These are phyloP conservation scores for Suhomyces pyralidae DNA, from an alignment of 805 yeast species.

Conservation along the genomic window DNA sequence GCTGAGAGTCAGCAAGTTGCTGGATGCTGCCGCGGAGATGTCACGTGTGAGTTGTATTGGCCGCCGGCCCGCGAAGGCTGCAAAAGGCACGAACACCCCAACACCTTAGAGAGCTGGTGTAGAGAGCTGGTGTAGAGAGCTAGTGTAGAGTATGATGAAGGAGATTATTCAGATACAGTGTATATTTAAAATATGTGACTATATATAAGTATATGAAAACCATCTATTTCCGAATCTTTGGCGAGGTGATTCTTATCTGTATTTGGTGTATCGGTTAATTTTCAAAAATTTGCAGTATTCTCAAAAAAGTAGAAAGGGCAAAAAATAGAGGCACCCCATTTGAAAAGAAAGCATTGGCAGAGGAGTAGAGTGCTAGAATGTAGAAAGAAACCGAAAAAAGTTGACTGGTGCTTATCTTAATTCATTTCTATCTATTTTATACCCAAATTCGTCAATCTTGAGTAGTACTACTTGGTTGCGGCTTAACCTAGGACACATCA, in stretches of 20 bases:
- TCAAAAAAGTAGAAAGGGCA: background rate
- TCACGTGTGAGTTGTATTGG: background rate
- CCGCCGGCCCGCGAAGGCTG: background rate
- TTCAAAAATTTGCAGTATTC: background rate
- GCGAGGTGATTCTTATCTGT: background rate
- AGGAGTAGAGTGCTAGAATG: background rate
- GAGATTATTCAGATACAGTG: no score
- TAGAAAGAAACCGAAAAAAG: background rate
- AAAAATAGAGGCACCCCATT: background rate
- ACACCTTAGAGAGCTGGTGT: no score
- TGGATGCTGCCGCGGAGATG: background rate
- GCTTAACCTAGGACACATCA: background rate
- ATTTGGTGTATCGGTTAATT: background rate
- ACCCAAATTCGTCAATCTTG: background rate
- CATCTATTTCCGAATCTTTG: no score
- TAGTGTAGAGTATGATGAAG: no score
- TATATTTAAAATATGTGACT: no score
- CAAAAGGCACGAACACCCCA: background rate
- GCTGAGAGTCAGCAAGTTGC: background rate
- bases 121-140: no score
- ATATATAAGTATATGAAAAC: no score
- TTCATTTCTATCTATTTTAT: background rate
- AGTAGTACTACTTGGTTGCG: background rate
- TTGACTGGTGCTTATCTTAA: no score
- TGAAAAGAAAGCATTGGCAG: background rate